These are phyloP conservation scores for Ustulina deusta DNA, from an alignment of 2,329 filamentous ascomycete genomes.

Conservation along the genomic window DNA sequence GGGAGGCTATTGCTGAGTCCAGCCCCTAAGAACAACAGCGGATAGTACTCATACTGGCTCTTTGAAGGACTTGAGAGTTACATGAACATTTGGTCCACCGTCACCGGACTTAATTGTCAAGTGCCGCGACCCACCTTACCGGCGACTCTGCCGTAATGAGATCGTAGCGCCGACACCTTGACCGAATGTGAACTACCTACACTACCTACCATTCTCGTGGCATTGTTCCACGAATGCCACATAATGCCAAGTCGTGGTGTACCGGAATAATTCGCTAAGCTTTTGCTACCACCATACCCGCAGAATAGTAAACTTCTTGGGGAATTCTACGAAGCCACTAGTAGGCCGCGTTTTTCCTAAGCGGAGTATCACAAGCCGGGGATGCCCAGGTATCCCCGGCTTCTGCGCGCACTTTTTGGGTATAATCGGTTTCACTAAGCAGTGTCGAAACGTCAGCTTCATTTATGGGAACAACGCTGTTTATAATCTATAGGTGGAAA, in stretches of 20 bases:
- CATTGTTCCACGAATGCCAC: conserved; percentile 8
- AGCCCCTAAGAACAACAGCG: too few species aligned
- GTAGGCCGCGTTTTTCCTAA: conserved; percentile 15
- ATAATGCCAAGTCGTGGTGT: background rate
- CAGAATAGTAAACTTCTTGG: conserved; percentile 2
- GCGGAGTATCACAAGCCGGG: conserved; percentile 14
- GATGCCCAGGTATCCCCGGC: conserved; percentile 5
- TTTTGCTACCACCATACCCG: conserved; percentile 1
- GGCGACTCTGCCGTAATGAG: conserved; percentile 16
- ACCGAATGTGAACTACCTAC: background rate
- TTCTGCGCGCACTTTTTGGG: background rate
- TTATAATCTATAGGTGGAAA: conserved; percentile 29
- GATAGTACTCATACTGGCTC: too few species aligned
- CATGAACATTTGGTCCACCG: too few species aligned
- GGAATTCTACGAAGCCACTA: background rate
- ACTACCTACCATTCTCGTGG: background rate
- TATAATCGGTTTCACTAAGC: conserved; percentile 10
- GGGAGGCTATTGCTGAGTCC: too few species aligned
- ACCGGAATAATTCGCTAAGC: conserved; percentile 15
- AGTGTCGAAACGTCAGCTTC: background rate
- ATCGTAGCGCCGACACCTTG: conserved; percentile 4
- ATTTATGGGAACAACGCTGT: background rate
- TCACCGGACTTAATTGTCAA: background rate
- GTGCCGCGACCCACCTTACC: conserved; percentile 2
- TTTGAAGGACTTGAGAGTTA: too few species aligned